Conservation (phyloP, 306 rosid species). For the Ziziphus jujuba region DNA sequence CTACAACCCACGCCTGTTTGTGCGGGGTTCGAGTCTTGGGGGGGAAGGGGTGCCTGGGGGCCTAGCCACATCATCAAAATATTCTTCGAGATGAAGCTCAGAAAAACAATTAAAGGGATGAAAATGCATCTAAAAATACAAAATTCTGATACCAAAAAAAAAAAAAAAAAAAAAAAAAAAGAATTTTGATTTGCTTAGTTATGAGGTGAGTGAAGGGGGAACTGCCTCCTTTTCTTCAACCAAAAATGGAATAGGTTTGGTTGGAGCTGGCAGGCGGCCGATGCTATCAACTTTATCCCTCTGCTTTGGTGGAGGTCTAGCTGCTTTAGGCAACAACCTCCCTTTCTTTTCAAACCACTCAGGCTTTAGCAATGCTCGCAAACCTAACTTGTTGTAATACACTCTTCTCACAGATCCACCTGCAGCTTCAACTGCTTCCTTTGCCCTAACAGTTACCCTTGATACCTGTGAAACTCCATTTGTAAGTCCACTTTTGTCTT, state of each 20-base stretch:
- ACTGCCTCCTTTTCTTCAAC: conserved; percentile 38
- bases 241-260: conserved; percentile 79
- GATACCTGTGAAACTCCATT: conserved; percentile 58
- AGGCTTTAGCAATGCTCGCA: conserved; percentile 73
- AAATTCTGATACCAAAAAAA: conserved; percentile 4
- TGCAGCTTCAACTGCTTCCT: conserved; percentile 86
- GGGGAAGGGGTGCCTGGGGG: too few species aligned
- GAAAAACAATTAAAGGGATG: not conserved
- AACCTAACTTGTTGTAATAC: conserved; percentile 81
- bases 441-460: conserved; percentile 89
- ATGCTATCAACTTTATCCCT: conserved; percentile 80
- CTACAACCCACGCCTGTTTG: too few species aligned
- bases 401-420: conserved; percentile 93
- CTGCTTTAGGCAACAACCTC: conserved; percentile 86
- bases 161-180: too few species aligned
- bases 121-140: conserved; percentile 9
- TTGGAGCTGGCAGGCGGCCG: conserved; percentile 93
- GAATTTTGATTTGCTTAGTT: not conserved
- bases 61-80: too few species aligned
- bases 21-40: too few species aligned
- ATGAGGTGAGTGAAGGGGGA: conserved; percentile 31
- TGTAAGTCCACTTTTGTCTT: conserved; percentile 17
- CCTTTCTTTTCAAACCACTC: conserved; percentile 99
- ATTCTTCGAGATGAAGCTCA: not conserved
- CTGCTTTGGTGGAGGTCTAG: conserved; percentile 94